A percentile compares a stretch with the other conserved stretches of the same genome.
phyloP scores from a whole-genome alignment of 2,329 filamentous ascomycete genomes.

The Tolypocladium capitatum region DNA sequence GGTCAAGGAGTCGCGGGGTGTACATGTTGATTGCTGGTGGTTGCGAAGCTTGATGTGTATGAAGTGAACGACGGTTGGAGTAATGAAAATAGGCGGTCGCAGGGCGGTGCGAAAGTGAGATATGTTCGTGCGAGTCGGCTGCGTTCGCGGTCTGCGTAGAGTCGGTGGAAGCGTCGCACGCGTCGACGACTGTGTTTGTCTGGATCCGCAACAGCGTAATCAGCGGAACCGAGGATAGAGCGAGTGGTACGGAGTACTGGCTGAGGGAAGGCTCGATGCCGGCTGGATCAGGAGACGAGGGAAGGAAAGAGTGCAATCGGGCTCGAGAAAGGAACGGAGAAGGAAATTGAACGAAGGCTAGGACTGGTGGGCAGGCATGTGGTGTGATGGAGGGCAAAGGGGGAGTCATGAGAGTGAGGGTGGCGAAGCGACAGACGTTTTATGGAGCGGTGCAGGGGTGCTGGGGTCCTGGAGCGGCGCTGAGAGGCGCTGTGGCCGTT shows the following conservation, averaged over 20 bases:
- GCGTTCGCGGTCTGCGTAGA: not conserved
- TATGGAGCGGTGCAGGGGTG: conserved; percentile 1
- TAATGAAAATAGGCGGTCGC: not conserved
- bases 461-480: not conserved
- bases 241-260: not conserved
- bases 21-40: conserved; percentile 27
- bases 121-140: not conserved
- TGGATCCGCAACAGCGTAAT: not conserved
- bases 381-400: not conserved
- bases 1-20: conserved; percentile 27
- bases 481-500: too few relatives aligned
- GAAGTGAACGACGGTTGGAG: not conserved
- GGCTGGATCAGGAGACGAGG: not conserved
- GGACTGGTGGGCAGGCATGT: not conserved
- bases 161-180: not conserved
- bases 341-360: conserved; percentile 3
- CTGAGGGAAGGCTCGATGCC: conserved; percentile 4
- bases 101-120: not conserved
- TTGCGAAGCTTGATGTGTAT: not conserved
- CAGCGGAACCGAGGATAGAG: not conserved
- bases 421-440: not conserved
- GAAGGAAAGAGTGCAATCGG: not conserved
- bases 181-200: not conserved
- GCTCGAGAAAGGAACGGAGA: not conserved
- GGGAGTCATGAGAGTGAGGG: not conserved